phyloP scores from a whole-genome alignment of 2,329 filamentous ascomycete genomes.

The Saccharata proteae region DNA sequence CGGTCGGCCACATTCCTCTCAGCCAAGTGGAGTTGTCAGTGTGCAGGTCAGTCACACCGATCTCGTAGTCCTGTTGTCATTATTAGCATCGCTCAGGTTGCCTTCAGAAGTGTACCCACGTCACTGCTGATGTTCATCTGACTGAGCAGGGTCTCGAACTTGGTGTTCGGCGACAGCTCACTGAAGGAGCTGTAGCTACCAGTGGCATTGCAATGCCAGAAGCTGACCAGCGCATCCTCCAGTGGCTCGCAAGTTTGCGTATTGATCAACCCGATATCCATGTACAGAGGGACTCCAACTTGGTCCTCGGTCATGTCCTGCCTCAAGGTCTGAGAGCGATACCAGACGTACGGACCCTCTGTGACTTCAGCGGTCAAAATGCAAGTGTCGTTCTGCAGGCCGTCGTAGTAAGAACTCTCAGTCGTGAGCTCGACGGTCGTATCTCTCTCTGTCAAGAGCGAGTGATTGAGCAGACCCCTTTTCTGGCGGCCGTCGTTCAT shows the following conservation, averaged over 20 bases:
- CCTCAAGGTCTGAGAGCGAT: constrained; percentile 13
- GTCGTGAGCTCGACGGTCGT: constrained; percentile 7
- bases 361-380: constrained; percentile 17
- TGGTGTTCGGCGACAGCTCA: constrained; percentile 10
- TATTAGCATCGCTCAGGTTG: too few relatives aligned
- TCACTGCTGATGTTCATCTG: constrained; percentile 18
- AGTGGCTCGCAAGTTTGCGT: constrained; percentile 30
- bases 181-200: constrained; percentile 19
- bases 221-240: constrained; percentile 22
- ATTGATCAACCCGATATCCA: constrained; percentile 31
- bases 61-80: too few relatives aligned
- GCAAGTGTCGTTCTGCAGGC: constrained; percentile 11
- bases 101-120: too few relatives aligned
- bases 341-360: constrained; percentile 17
- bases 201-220: constrained; percentile 21
- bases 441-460: constrained; percentile 6
- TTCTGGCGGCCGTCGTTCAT: constrained; percentile 10
- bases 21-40: constrained; percentile 19
- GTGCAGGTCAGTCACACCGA: constrained; percentile 16
- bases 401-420: constrained; percentile 9
- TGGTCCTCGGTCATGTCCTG: constrained; percentile 26
- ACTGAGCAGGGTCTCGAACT: constrained; percentile 14
- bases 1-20: constrained; percentile 19
- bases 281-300: constrained; percentile 26
- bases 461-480: constrained; percentile 4